Conservation (phyloP, 1,284 basidiomycete genomes). For the Ceratobasidium sp. region DNA sequence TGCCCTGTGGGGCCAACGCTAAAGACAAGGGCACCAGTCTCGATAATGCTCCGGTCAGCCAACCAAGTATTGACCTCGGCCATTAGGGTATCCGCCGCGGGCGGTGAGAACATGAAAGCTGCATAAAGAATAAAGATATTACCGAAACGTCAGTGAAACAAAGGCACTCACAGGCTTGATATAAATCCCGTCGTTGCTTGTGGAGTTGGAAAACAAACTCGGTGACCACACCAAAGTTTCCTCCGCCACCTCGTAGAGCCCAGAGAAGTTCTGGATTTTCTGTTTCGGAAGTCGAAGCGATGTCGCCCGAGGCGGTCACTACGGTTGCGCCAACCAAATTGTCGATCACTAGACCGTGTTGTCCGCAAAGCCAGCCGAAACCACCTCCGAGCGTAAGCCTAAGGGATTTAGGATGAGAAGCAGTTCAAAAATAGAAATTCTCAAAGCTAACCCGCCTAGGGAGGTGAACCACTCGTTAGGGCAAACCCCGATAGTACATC, state of each 20-base stretch:
- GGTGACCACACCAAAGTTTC: conserved; percentile 47
- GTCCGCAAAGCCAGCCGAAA: conserved; percentile 37
- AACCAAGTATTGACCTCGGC: not conserved
- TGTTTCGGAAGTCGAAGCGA: conserved; percentile 33
- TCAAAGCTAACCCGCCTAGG: not conserved
- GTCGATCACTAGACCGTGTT: conserved; percentile 46
- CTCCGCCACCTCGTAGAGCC: conserved; percentile 45
- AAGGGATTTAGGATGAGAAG: not conserved
- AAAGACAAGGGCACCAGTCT: not conserved
- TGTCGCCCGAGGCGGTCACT: conserved; percentile 44
- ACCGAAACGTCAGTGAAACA: not conserved
- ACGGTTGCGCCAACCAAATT: conserved; percentile 42
- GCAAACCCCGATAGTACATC: not conserved
- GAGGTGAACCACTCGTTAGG: not conserved
- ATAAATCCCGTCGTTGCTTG: conserved; percentile 41
- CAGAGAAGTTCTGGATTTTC: conserved; percentile 45
- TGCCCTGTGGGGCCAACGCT: not conserved
- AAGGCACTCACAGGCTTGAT: conserved; percentile 27
- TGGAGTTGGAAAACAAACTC: conserved; percentile 45
- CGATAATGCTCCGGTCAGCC: not conserved
- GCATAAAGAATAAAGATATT: not conserved
- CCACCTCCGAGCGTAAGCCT: conserved; percentile 43
- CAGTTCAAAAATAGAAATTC: not conserved
- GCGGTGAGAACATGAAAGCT: not conserved
- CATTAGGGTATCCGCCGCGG: not conserved